phyloP scores from a whole-genome alignment of 2,329 filamentous ascomycete genomes.

The Exserohilum turcica region DNA sequence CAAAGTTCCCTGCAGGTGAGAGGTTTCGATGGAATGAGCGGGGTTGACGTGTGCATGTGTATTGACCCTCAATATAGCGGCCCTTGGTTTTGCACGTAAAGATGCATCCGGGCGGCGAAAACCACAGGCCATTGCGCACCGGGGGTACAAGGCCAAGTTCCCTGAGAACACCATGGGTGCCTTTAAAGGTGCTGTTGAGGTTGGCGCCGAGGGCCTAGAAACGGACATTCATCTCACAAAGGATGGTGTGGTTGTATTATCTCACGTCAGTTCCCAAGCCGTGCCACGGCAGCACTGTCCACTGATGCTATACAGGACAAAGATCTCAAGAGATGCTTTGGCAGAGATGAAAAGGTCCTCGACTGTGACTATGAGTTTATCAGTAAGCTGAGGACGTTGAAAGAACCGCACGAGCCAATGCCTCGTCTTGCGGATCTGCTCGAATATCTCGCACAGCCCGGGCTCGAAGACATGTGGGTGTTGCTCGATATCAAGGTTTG shows the following conservation, averaged over 20 bases:
- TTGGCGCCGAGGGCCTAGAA: slow-evolving; percentile 81
- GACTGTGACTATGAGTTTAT: slow-evolving; percentile 80
- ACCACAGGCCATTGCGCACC: slow-evolving; percentile 77
- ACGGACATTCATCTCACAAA: slow-evolving; percentile 84
- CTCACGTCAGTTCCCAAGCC: slow-evolving; percentile 63
- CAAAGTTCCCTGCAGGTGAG: slow-evolving; percentile 38
- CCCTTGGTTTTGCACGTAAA: slow-evolving; percentile 43
- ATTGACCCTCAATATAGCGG: slow-evolving; percentile 34
- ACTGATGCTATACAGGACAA: slow-evolving; percentile 62
- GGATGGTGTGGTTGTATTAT: slow-evolving; percentile 84
- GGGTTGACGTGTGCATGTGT: neutral
- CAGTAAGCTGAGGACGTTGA: slow-evolving; percentile 68
- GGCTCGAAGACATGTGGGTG: slow-evolving; percentile 73
- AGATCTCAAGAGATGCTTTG: slow-evolving; percentile 80
- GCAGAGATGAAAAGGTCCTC: slow-evolving; percentile 70
- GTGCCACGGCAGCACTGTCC: neutral
- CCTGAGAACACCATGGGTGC: slow-evolving; percentile 88
- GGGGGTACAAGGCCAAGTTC: slow-evolving; percentile 75
- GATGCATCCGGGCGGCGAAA: slow-evolving; percentile 48
- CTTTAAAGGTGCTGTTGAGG: slow-evolving; percentile 73
- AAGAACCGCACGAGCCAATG: slow-evolving; percentile 72
- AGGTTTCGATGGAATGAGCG: neutral
- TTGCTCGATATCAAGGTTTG: slow-evolving; percentile 85
- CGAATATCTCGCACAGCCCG: slow-evolving; percentile 69
- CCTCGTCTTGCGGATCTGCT: slow-evolving; percentile 76